Percentiles rank a stretch among this genome's conserved stretches.
Evolutionary conservation across 148 eudicot genomes (phyloP).

Genomic region (Vaccinium vitisidaea): DNA sequence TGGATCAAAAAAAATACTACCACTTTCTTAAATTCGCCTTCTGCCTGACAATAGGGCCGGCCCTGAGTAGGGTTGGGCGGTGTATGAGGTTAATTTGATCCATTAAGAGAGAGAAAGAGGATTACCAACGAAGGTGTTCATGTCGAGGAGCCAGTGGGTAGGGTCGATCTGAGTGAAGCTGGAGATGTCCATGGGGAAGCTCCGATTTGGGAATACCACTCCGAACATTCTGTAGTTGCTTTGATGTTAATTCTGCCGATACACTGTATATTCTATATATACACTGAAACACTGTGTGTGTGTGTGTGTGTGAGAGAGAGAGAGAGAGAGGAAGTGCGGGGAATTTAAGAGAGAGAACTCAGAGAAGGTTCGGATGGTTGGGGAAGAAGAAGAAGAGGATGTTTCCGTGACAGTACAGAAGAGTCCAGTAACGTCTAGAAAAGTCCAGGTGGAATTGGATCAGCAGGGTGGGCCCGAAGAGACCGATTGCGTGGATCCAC

Average conservation of each 20-base stretch:
- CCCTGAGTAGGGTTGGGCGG: slow-evolving; percentile 27
- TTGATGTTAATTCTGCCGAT: neutral
- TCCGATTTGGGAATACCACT: slow-evolving; percentile 89
- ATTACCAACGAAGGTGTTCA: slow-evolving; percentile 84
- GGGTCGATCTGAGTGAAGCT: slow-evolving; percentile 89
- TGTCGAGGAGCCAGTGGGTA: slow-evolving; percentile 88
- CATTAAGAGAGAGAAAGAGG: neutral
- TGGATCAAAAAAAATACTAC: neutral
- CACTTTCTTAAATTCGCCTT: neutral
- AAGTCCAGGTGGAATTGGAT: neutral
- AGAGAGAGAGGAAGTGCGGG: neutral
- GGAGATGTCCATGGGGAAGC: slow-evolving; percentile 89
- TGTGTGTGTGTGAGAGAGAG: neutral
- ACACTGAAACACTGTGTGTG: no score
- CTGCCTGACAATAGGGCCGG: neutral
- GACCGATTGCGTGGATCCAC: neutral
- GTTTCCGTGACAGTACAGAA: neutral
- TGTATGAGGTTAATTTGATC: neutral
- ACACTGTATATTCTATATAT: neutral
- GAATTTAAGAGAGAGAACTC: neutral
- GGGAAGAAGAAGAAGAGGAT: neutral
- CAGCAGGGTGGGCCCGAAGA: neutral
- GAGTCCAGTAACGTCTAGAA: slow-evolving; percentile 17
- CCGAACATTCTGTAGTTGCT: slow-evolving; percentile 49
- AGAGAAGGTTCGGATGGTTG: neutral